These are phyloP conservation scores for Mortierella polycephala DNA, from an alignment of 371 early-diverging fungal species.

Conservation along the genomic window DNA sequence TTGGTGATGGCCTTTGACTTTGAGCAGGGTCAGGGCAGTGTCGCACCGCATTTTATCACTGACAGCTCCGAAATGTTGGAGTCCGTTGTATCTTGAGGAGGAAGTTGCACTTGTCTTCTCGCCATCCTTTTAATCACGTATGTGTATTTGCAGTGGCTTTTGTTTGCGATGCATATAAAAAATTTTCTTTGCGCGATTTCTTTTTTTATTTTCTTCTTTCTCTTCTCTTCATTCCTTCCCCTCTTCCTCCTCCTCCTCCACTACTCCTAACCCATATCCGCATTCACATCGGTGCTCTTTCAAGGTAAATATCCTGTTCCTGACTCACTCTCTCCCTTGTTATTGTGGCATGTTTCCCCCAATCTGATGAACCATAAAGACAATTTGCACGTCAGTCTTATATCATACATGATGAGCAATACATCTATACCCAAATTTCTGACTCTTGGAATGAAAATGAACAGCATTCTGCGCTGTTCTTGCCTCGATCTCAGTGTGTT, in stretches of 20 bases:
- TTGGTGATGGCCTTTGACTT: conserved; percentile 65
- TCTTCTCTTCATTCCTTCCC: background rate
- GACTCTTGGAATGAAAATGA: conserved; percentile 13
- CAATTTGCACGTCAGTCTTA: conserved; percentile 58
- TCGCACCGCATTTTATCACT: conserved; percentile 19
- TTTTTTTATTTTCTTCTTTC: background rate
- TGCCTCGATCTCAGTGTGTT: no score
- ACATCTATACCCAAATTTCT: conserved; percentile 56
- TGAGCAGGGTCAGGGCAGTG: conserved; percentile 60
- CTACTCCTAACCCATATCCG: background rate
- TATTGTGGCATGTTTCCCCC: background rate
- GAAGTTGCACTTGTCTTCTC: background rate
- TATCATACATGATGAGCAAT: conserved; percentile 39
- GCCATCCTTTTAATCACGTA: no score
- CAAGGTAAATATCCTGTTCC: background rate
- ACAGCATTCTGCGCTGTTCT: no score
- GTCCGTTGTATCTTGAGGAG: conserved; percentile 17
- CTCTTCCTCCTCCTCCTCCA: background rate
- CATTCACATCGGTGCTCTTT: background rate
- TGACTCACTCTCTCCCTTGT: background rate
- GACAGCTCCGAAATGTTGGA: conserved; percentile 27
- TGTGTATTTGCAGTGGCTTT: background rate
- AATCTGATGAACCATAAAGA: conserved; percentile 51
- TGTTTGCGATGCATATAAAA: background rate
- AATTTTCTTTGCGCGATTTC: background rate